A percentile compares a stretch with the other conserved stretches of the same genome.
These are phyloP conservation scores for Colletotrichum lentis DNA, from an alignment of 2,329 filamentous ascomycete genomes.

Conservation along the genomic window DNA sequence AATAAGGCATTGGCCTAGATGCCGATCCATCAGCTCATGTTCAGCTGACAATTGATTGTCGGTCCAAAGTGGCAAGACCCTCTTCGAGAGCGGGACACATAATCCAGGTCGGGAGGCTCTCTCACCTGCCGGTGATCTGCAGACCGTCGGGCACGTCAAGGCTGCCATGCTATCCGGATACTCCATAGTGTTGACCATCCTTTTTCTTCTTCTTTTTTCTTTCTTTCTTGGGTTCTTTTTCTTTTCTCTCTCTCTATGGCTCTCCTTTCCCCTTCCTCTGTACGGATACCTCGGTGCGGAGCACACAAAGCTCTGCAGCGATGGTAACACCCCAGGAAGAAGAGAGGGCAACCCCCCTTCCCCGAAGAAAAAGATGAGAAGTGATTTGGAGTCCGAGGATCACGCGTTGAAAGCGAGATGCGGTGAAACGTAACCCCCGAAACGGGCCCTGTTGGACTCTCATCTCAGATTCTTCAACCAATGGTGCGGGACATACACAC, in stretches of 20 bases:
- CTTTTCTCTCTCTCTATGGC: neutral
- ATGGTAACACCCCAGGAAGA: neutral
- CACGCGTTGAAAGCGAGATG: conserved; percentile 27
- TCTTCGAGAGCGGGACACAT: neutral
- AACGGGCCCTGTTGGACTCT: conserved; percentile 15
- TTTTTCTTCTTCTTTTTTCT: too few relatives aligned
- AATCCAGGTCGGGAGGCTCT: neutral
- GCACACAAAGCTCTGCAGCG: neutral
- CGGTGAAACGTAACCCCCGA: conserved; percentile 26
- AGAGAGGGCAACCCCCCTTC: neutral
- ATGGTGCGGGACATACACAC: neutral
- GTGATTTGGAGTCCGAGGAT: neutral
- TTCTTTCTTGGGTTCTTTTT: too few relatives aligned
- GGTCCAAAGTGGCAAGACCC: neutral
- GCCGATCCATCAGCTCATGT: conserved; percentile 32
- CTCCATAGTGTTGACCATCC: too few relatives aligned
- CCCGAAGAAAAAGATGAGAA: neutral
- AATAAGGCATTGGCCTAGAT: conserved; percentile 28
- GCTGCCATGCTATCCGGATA: neutral
- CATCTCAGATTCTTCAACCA: conserved; percentile 16
- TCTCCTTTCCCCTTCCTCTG: neutral
- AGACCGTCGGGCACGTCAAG: neutral
- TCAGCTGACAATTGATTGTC: conserved; percentile 16
- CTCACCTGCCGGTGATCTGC: neutral
- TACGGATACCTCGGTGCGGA: neutral